Evolutionary conservation across 2,329 filamentous ascomycete genomes (phyloP), one percentile per base, ranked within the genome.

Genomic region (Diaporthe citriasiana): DNA sequence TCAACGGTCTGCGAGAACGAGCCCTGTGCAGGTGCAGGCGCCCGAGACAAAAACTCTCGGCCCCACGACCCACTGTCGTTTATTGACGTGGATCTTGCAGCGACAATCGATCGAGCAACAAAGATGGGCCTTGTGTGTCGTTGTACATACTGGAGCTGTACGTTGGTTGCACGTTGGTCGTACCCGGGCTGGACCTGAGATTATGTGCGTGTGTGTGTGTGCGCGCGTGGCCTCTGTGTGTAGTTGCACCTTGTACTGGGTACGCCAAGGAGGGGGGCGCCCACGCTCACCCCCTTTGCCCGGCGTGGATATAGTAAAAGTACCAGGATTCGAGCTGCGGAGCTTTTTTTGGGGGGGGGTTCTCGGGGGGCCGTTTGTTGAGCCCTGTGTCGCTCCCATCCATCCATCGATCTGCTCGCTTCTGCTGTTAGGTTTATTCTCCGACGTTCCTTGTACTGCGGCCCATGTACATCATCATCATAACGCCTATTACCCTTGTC

Each of bases 61-160:
- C 45, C 45, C 45, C 66, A 56, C 51, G 40, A 63, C 72, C 68
- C 60, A 59, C 47, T 30, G 51, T 53, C n/a, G 47, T 68, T 60
- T 73, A 63, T 73, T 70, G 71, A 45, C 53, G 38, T 70, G 63
- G 60, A 70, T 70, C 60, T 53, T 71, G 69, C 69, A 53, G 69
- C n/a, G 50, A 69, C 73, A 74, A 70, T 33, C 50, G 45, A 55
- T 66, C 66, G 55, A 42, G 47, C 45, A 25, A 69, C 27, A 42
- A 47, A 70, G 35, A 73, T 53, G 13, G 55, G 33, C 57, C 59
- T 68, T 71, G 74, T 75, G 71, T 69, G 68, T 68, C 74, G 74
- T 75, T 22, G 71, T 69, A 71, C 73, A 68, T 69, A 71, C 73
- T 50, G 35, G 42, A 25, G 15, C 27, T 42, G 66, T 70, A 70